phyloP scores from a whole-genome alignment of 331 rosid species.

The Arachis monticola region DNA sequence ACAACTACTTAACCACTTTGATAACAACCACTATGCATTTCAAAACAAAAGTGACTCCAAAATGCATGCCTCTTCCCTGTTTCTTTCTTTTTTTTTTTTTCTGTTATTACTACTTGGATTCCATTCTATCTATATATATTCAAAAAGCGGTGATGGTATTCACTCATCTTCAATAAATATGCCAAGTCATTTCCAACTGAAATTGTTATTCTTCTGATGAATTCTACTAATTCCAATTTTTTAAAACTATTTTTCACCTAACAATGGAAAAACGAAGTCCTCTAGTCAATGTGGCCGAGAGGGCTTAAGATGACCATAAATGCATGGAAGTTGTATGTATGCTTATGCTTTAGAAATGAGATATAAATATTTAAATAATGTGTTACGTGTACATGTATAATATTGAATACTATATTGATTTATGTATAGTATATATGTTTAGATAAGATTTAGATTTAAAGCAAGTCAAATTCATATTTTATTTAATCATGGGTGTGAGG shows the following conservation, averaged over 20 bases:
- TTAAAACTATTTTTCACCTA: neutral
- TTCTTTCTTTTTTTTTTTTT: neutral
- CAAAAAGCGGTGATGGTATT: constrained; percentile 30
- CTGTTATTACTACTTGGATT: constrained; percentile 21
- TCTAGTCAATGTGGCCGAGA: neutral
- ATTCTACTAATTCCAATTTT: neutral
- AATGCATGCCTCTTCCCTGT: neutral
- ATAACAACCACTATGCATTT: constrained; percentile 31
- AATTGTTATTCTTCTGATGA: constrained; percentile 1
- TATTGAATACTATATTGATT: no score
- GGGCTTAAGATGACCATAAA: constrained; percentile 34
- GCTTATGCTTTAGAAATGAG: constrained; percentile 19
- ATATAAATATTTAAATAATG: constrained; percentile 35
- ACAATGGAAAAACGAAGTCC: constrained; percentile 8
- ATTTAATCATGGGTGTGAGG: no score
- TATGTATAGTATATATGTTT: no score
- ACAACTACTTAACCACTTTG: constrained; percentile 36
- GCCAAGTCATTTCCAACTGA: constrained; percentile 44
- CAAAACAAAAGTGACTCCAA: constrained; percentile 41
- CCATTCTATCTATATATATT: constrained; percentile 33
- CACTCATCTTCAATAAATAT: constrained; percentile 39
- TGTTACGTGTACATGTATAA: no score
- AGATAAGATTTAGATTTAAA: no score
- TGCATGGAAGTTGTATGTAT: constrained; percentile 41
- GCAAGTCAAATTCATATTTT: no score